Conservation (phyloP, 2,329 filamentous ascomycete species). For the Akanthomyces dipterigenus region DNA sequence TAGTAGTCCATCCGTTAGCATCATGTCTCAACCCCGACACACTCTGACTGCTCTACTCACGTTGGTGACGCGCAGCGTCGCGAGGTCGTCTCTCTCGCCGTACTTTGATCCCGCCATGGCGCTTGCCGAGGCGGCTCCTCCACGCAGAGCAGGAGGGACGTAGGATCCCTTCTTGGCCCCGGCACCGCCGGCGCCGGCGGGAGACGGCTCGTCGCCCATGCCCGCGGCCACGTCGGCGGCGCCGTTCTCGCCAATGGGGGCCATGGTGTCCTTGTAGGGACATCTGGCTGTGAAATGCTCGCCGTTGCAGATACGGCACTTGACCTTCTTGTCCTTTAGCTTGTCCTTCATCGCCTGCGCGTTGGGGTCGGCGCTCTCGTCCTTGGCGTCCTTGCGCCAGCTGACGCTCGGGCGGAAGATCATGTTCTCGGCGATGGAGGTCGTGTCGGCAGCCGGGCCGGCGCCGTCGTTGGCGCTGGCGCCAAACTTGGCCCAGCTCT, state of each 20-base stretch:
- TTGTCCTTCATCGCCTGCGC: conserved; percentile 70
- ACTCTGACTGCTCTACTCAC: conserved; percentile 48
- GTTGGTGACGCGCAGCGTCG: conserved; percentile 95
- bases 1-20: conserved; percentile 33
- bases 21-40: background rate
- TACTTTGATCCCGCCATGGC: conserved; percentile 76
- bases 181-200: conserved; percentile 40
- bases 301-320: conserved; percentile 97
- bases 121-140: conserved; percentile 49
- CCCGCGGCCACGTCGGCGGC: conserved; percentile 49
- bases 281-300: conserved; percentile 99
- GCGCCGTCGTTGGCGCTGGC: conserved; percentile 74
- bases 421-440: conserved; percentile 94
- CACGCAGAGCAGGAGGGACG: conserved; percentile 87
- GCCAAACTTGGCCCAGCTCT: conserved; percentile 90
- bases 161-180: conserved; percentile 73
- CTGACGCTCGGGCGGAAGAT: conserved; percentile 88
- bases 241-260: conserved; percentile 62
- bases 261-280: conserved; percentile 99
- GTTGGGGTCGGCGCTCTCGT: conserved; percentile 67
- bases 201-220: conserved; percentile 41
- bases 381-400: conserved; percentile 86
- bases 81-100: conserved; percentile 87
- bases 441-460: conserved; percentile 84
- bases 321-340: conserved; percentile 98